A percentile compares a stretch with the other conserved stretches of the same genome.
These are phyloP conservation scores for Plectosphaerella plurivora DNA, from an alignment of 2,329 filamentous ascomycete species.

Conservation along the genomic window DNA sequence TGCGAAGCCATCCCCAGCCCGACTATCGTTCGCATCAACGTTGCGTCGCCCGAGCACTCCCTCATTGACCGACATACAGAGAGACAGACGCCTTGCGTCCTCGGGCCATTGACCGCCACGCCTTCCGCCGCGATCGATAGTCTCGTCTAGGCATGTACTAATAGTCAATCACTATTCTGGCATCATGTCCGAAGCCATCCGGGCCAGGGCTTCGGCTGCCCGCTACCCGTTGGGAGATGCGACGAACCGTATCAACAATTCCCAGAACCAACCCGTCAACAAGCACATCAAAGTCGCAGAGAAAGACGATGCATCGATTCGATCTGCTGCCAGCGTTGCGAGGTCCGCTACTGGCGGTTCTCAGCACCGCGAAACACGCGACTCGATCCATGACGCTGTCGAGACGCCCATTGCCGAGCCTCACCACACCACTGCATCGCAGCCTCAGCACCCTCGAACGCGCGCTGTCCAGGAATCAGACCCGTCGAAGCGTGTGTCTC, in stretches of 20 bases:
- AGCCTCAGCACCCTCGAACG: constrained; percentile 13
- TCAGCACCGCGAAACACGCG: neutral
- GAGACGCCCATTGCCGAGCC: neutral
- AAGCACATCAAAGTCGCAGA: constrained; percentile 23
- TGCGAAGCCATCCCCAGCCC: neutral
- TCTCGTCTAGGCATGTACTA: neutral
- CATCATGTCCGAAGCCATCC: constrained; percentile 11
- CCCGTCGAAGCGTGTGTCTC: constrained; percentile 29
- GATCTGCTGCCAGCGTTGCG: neutral
- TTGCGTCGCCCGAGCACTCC: neutral
- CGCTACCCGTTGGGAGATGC: constrained; percentile 43
- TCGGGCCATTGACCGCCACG: too few relatives aligned
- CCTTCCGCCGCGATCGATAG: neutral
- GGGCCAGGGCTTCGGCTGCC: constrained; percentile 6
- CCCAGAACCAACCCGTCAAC: constrained; percentile 18
- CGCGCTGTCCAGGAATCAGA: constrained; percentile 24
- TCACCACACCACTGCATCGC: constrained; percentile 1
- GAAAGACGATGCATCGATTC: constrained; percentile 2
- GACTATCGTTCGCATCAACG: neutral
- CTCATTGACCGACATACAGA: neutral
- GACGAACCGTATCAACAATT: constrained; percentile 40
- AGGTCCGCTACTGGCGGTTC: neutral
- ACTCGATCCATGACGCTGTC: neutral
- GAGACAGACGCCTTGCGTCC: too few relatives aligned
- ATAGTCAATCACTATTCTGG: neutral